Conservation (phyloP, 2,329 filamentous ascomycete species). For the Hypoxylon rubiginosum region DNA sequence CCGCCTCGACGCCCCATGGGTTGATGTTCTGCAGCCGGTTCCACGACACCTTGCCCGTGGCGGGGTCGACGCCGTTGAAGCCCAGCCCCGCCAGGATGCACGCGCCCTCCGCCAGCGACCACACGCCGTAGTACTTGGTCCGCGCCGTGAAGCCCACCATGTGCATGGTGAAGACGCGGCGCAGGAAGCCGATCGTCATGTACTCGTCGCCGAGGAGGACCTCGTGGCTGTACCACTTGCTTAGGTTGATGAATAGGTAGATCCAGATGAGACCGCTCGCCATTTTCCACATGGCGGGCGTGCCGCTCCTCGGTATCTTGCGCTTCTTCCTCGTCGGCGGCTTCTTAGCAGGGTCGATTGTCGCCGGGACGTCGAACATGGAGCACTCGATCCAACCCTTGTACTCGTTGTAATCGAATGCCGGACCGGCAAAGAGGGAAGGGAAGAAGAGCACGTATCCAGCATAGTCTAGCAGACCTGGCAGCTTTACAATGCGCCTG, state of each 20-base stretch:
- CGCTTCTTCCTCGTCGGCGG: conserved; percentile 90
- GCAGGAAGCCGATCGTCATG: conserved; percentile 75
- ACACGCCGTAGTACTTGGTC: conserved; percentile 97
- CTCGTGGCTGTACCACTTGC: conserved; percentile 73
- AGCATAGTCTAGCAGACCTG: conserved; percentile 81
- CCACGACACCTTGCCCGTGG: conserved; percentile 87
- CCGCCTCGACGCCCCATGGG: conserved; percentile 85
- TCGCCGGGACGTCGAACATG: conserved; percentile 90
- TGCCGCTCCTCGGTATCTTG: conserved; percentile 91
- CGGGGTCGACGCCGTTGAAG: conserved; percentile 91
- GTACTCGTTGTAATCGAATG: conserved; percentile 96
- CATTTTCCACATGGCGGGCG: conserved; percentile 84
- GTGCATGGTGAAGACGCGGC: conserved; percentile 83
- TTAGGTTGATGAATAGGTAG: conserved; percentile 81
- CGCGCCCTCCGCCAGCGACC: conserved; percentile 91
- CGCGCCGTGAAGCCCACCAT: conserved; percentile 86
- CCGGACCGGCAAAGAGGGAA: conserved; percentile 86
- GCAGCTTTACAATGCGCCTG: conserved; percentile 80
- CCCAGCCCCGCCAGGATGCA: conserved; percentile 95
- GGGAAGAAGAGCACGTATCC: conserved; percentile 98
- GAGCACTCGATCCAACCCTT: conserved; percentile 90
- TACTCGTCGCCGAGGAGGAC: conserved; percentile 76
- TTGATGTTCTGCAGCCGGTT: conserved; percentile 91
- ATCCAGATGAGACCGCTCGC: conserved; percentile 83
- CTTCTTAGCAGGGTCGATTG: conserved; percentile 85